phyloP scores from a whole-genome alignment of 805 yeast genomes.

The Lipomyces yamadae region DNA sequence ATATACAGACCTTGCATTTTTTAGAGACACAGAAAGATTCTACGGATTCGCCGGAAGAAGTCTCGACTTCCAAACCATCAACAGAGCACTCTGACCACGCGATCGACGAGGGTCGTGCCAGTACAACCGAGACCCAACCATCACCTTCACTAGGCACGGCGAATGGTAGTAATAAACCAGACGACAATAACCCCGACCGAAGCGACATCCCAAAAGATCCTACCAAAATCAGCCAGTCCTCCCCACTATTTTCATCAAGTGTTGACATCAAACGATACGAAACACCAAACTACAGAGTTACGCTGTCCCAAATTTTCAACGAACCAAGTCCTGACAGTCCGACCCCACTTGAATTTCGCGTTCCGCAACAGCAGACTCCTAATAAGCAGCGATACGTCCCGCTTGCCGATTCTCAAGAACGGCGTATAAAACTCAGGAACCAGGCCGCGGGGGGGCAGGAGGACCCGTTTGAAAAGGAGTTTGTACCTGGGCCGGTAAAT shows the following conservation, averaged over 20 bases:
- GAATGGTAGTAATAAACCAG: background rate
- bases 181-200: background rate
- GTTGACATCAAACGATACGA: background rate
- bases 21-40: slow-evolving; percentile 6
- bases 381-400: slow-evolving; percentile 12
- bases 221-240: background rate
- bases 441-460: background rate
- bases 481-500: slow-evolving; percentile 5
- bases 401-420: slow-evolving; percentile 20
- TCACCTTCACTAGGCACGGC: background rate
- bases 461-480: slow-evolving; percentile 7
- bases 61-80: background rate
- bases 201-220: background rate
- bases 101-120: background rate
- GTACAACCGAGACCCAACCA: background rate
- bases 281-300: background rate
- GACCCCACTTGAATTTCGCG: background rate
- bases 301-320: slow-evolving; percentile 2
- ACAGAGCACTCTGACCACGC: background rate
- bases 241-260: background rate
- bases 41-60: background rate
- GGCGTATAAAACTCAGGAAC: slow-evolving; percentile 9
- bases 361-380: background rate
- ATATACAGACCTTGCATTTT: background rate
- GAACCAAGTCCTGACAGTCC: slow-evolving; percentile 5